Evolutionary conservation across 140 eudicot genomes (phyloP).

Genomic region (Flaveria floridana): DNA sequence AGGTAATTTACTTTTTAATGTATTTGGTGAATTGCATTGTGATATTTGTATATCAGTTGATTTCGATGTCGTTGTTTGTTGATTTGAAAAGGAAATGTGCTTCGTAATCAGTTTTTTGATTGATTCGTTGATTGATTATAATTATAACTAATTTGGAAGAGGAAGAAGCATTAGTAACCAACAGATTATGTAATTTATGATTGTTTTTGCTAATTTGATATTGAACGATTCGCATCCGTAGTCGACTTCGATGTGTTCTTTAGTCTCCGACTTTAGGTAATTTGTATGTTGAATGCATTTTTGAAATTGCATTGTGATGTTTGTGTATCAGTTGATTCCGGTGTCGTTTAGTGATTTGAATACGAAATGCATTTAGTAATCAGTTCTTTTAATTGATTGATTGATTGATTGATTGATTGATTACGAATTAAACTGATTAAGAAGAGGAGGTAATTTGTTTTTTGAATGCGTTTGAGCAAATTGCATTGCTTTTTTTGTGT

Average conservation of each 20-base stretch:
- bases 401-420: background rate
- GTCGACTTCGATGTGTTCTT: conserved; percentile 25
- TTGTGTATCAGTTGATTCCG: background rate
- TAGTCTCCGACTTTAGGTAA: conserved; percentile 49
- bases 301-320: background rate
- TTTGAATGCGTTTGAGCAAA: background rate
- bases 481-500: background rate
- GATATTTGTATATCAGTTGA: background rate
- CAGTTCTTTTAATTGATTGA: background rate
- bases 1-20: conserved; percentile 31
- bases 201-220: conserved; percentile 24
- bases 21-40: background rate
- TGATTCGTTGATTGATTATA: background rate
- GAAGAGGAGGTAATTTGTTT: conserved; percentile 31
- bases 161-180: conserved; percentile 28
- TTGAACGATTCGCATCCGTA: conserved; percentile 2
- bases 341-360: background rate
- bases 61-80: background rate
- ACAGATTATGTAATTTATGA: conserved; percentile 11
- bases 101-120: background rate
- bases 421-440: background rate
- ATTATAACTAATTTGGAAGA: background rate
- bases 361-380: background rate
- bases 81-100: background rate
- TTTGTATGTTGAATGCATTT: background rate